Evolutionary conservation across 2,329 filamentous ascomycete genomes (phyloP), one percentile per base, ranked within the genome.

Genomic region (Fusarium napiforme): DNA sequence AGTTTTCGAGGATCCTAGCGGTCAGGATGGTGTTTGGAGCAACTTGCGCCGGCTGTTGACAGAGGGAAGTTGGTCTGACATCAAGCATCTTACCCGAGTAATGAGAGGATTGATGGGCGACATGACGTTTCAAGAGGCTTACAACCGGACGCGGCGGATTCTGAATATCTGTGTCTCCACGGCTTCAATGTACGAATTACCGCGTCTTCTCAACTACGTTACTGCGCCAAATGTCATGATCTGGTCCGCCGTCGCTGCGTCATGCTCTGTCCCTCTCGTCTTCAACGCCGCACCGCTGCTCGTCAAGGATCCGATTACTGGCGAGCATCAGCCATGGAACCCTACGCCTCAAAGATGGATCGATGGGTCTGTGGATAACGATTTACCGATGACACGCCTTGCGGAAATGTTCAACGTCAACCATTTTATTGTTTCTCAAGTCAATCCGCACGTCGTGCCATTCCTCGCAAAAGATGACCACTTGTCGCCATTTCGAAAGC

Each of bases 361-460:
- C 58, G 96, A 98, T 80, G 96, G 96, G 2, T 98, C 95, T 2
- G 94, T 98, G 28, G 95, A 98, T 79, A 96, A 96, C 67, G 96
- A 98, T 81, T 85, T 98, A 6, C 96, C 96, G 4, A 97, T 97
- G 90, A 94, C 92, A 26, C 90, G 94, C 4, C 86, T 98, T 21
- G 91, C 95, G 2, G 95, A 97, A 79, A 95, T 98, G 93, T 97
- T 98, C 85, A 97, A 98, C 78, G 95, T 98, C 80, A 98, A 98
- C 78, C 96, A 98, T 80, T 98, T 98, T 79, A 98, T 98, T 75
- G 96, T 98, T 23, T 97, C 95, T 0, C 96, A 98, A 80, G 95
- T 98, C 57, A 98, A 98, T 77, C 96, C 96, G 1, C 96, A 98
- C 77, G 93, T 98, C 14, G 90, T 97, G 0, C 94, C 94, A 0